phyloP scores from a whole-genome alignment of 2,329 filamentous ascomycete genomes.

The Claviceps maximensis region DNA sequence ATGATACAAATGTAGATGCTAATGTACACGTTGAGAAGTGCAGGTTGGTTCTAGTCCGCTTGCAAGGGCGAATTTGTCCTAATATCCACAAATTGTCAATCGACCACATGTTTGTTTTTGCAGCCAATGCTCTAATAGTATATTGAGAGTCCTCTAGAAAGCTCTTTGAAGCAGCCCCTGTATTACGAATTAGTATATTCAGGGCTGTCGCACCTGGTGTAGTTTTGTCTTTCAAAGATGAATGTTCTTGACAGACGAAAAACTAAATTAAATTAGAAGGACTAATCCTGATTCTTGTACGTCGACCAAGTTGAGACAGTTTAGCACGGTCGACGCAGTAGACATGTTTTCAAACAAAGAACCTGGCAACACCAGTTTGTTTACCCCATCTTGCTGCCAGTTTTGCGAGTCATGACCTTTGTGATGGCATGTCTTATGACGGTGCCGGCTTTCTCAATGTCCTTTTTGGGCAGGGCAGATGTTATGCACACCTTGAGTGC shows the following conservation, averaged over 20 bases:
- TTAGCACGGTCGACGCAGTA: background rate
- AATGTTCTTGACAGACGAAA: background rate
- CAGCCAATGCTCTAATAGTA: background rate
- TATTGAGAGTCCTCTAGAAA: background rate
- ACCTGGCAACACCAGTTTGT: background rate
- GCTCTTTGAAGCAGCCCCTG: background rate
- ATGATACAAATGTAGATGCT: background rate
- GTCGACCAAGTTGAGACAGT: background rate
- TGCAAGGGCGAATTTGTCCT: background rate
- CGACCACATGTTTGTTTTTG: background rate
- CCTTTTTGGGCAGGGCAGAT: slow-evolving; percentile 77
- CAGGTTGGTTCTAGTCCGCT: background rate
- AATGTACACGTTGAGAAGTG: background rate
- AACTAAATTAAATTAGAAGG: background rate
- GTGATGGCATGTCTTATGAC: slow-evolving; percentile 85
- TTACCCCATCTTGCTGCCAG: slow-evolving; percentile 25
- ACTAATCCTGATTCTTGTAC: background rate
- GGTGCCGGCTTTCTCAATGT: slow-evolving; percentile 85
- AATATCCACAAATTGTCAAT: background rate
- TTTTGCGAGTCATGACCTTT: slow-evolving; percentile 65
- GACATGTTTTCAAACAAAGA: background rate
- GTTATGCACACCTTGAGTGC: slow-evolving; percentile 88
- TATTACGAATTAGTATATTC: background rate
- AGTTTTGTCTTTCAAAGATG: background rate
- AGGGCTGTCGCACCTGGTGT: background rate